A percentile compares a stretch with the other conserved stretches of the same genome.
Conservation (phyloP, 345 rosid genomes). For the Clarkia xantiana region DNA sequence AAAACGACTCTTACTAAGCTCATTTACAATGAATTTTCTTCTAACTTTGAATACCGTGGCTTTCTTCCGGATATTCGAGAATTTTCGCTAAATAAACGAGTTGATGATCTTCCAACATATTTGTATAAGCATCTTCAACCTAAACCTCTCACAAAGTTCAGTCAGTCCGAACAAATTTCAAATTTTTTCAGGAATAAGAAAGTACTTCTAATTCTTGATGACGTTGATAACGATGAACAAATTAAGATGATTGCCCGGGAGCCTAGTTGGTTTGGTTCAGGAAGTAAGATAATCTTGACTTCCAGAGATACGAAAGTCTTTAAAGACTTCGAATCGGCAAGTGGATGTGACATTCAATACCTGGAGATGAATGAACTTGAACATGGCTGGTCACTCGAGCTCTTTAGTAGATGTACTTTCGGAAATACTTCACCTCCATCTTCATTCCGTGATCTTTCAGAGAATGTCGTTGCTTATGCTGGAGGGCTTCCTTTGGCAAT, state of each 20-base stretch:
- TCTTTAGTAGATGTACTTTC: slow-evolving; percentile 5
- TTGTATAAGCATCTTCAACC: too few relatives aligned
- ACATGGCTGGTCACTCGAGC: not conserved
- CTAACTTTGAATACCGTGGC: too few relatives aligned
- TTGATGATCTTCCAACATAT: too few relatives aligned
- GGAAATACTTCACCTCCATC: not conserved
- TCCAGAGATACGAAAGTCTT: not conserved
- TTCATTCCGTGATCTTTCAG: not conserved
- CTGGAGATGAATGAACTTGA: slow-evolving; percentile 1
- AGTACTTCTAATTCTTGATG: too few relatives aligned
- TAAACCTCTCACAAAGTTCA: too few relatives aligned
- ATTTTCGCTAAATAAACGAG: too few relatives aligned
- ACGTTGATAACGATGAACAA: slow-evolving; percentile 4
- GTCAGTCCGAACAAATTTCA: too few relatives aligned
- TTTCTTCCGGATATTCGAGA: too few relatives aligned
- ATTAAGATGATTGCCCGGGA: slow-evolving; percentile 2
- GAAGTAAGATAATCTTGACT: slow-evolving; percentile 8
- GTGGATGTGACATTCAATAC: too few relatives aligned
- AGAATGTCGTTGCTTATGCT: not conserved
- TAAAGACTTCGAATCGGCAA: not conserved
- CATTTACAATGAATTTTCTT: too few relatives aligned
- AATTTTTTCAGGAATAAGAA: too few relatives aligned
- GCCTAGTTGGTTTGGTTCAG: slow-evolving; percentile 1
- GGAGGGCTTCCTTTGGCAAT: slow-evolving; percentile 8
- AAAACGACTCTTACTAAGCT: too few relatives aligned